Percentiles rank a stretch among this genome's conserved stretches.
These are phyloP conservation scores for Lagerstroemia speciosa DNA, from an alignment of 345 rosid genomes.

Conservation along the genomic window DNA sequence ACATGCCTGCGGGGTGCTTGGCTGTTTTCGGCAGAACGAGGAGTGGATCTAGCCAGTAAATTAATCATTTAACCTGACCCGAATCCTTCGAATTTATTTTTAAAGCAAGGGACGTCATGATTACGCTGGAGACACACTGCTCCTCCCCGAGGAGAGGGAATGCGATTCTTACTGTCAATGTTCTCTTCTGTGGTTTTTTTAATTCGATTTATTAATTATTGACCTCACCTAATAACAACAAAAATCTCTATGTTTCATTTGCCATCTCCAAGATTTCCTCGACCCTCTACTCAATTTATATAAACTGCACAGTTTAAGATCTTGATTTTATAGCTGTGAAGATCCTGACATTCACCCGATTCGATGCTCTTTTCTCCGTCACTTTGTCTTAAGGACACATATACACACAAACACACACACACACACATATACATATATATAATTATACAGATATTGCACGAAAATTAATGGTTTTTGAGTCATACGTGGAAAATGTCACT, in stretches of 20 bases:
- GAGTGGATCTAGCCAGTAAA: not conserved
- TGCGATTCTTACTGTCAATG: slow-evolving; percentile 35
- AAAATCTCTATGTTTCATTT: slow-evolving; percentile 8
- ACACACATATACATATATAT: slow-evolving; percentile 1
- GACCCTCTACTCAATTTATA: not conserved
- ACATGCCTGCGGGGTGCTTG: too few relatives aligned
- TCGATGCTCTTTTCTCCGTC: slow-evolving; percentile 7
- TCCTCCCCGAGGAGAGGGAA: not conserved
- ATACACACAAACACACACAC: too few relatives aligned
- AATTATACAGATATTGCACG: not conserved
- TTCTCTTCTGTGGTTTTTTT: slow-evolving; percentile 21
- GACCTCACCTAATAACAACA: slow-evolving; percentile 22
- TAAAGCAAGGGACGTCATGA: not conserved
- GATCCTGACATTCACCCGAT: slow-evolving; percentile 18
- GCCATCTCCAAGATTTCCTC: slow-evolving; percentile 27
- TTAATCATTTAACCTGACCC: not conserved
- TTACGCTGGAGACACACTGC: slow-evolving; percentile 17
- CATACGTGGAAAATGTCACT: not conserved
- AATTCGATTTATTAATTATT: slow-evolving; percentile 20
- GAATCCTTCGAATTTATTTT: not conserved
- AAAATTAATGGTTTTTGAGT: not conserved
- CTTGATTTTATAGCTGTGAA: not conserved
- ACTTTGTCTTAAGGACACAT: not conserved
- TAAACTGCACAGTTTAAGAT: not conserved
- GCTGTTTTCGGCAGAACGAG: too few relatives aligned